phyloP scores from a whole-genome alignment of 768 basidiomycete species.

The Hericium erinaceus region DNA sequence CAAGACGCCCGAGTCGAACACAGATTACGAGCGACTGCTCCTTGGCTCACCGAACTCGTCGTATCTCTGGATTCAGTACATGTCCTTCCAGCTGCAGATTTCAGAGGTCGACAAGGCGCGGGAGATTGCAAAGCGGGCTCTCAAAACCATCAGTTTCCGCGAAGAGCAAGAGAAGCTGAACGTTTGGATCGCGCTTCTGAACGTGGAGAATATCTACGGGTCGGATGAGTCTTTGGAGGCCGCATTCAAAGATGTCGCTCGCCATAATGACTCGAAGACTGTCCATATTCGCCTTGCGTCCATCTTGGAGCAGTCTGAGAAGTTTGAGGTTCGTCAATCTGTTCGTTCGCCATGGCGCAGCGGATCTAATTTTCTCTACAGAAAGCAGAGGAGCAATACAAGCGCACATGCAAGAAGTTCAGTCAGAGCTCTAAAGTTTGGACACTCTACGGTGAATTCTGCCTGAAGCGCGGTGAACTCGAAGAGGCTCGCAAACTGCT shows the following conservation, averaged over 20 bases:
- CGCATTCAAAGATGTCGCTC: conserved; percentile 85
- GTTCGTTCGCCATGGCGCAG: background rate
- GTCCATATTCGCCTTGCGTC: conserved; percentile 77
- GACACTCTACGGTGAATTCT: conserved; percentile 81
- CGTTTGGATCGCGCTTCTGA: conserved; percentile 94
- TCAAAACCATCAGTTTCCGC: conserved; percentile 84
- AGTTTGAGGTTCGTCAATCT: conserved; percentile 50
- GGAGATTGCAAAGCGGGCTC: conserved; percentile 74
- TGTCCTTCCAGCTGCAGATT: conserved; percentile 97
- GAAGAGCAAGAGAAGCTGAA: conserved; percentile 96
- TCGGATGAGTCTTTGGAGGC: conserved; percentile 69
- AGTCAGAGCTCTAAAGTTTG: conserved; percentile 89
- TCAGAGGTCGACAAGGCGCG: conserved; percentile 94
- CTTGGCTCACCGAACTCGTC: conserved; percentile 95
- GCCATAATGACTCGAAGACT: conserved; percentile 88
- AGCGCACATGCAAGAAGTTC: conserved; percentile 88
- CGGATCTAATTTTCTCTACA: conserved; percentile 22
- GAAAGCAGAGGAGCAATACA: conserved; percentile 91
- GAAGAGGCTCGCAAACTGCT: conserved; percentile 82
- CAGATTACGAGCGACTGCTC: conserved; percentile 90
- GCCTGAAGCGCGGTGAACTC: conserved; percentile 59
- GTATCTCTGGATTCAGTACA: conserved; percentile 97
- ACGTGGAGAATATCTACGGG: conserved; percentile 90
- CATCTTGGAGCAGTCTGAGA: conserved; percentile 78
- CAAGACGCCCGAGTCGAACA: conserved; percentile 79